A percentile compares a stretch with the other conserved stretches of the same genome.
Evolutionary conservation across 2,329 filamentous ascomycete species (phyloP).

Genomic region (Cadophora sp.): DNA sequence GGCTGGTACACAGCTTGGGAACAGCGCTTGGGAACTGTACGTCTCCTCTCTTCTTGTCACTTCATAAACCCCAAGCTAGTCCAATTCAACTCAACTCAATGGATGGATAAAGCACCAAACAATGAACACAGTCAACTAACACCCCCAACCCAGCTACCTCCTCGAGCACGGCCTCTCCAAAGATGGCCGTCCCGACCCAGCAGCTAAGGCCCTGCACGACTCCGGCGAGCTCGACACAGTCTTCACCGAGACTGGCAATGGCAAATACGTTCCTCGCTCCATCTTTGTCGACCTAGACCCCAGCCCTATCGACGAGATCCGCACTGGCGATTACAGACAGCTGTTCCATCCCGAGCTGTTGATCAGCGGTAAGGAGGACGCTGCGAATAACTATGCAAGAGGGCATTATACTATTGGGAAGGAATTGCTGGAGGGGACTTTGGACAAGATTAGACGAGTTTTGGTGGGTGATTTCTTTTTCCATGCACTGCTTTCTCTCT

Average conservation of each 20-base stretch:
- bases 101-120: too few species aligned
- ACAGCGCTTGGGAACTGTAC: conserved; percentile 74
- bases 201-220: conserved; percentile 58
- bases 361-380: conserved; percentile 73
- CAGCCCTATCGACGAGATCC: conserved; percentile 72
- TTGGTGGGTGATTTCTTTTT: conserved; percentile 53
- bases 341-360: conserved; percentile 71
- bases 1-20: conserved; percentile 71
- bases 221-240: conserved; percentile 69
- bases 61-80: background rate
- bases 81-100: background rate
- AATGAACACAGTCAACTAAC: conserved; percentile 20
- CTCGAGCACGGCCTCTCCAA: conserved; percentile 69
- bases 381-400: conserved; percentile 73
- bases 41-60: conserved; percentile 40
- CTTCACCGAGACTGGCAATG: conserved; percentile 68
- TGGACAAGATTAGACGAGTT: conserved; percentile 69
- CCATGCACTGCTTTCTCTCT: background rate
- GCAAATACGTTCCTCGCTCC: conserved; percentile 72
- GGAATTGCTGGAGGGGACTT: conserved; percentile 68
- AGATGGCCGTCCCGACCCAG: conserved; percentile 64
- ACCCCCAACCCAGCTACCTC: conserved; percentile 58
- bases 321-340: conserved; percentile 65
- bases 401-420: conserved; percentile 74
- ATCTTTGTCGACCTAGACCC: conserved; percentile 73